These are phyloP conservation scores for Hypoxylon sp. DNA, from an alignment of 2,329 filamentous ascomycete species.

Conservation along the genomic window DNA sequence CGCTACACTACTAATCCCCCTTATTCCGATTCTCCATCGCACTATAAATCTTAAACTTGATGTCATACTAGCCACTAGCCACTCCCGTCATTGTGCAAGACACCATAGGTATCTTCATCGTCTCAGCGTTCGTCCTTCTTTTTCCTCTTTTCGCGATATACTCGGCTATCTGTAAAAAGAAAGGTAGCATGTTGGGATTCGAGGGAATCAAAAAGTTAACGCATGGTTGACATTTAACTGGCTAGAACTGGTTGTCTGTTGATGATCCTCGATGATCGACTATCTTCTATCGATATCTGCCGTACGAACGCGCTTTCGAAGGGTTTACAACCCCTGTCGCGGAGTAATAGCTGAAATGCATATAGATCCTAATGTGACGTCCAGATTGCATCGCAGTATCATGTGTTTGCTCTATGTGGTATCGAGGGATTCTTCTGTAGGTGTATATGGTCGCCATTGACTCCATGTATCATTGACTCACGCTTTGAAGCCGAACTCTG, in stretches of 20 bases:
- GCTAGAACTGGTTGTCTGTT: constrained; percentile 5
- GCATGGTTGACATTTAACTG: constrained; percentile 14
- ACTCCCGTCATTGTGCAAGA: constrained; percentile 4
- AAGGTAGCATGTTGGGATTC: constrained; percentile 34
- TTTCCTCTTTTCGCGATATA: constrained; percentile 10
- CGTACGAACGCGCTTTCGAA: constrained; percentile 30
- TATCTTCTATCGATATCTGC: constrained; percentile 30
- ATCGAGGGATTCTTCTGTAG: constrained; percentile 13
- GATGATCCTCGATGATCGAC: constrained; percentile 28
- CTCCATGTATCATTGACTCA: neutral
- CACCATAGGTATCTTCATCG: neutral
- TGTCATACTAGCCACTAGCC: constrained; percentile 25
- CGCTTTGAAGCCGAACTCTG: constrained; percentile 5
- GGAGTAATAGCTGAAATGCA: constrained; percentile 28
- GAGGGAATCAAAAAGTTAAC: constrained; percentile 29
- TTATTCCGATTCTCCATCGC: constrained; percentile 28
- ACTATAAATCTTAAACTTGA: constrained; percentile 16
- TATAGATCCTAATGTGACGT: constrained; percentile 35
- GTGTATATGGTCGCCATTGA: constrained; percentile 10
- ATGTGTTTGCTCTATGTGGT: constrained; percentile 19
- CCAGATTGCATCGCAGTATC: constrained; percentile 15
- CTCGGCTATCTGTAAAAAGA: constrained; percentile 8
- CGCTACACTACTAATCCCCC: constrained; percentile 34
- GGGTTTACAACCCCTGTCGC: constrained; percentile 17
- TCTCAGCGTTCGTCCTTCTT: constrained; percentile 1